phyloP scores from a whole-genome alignment of 352 stramenopile genomes.

The Phytopythium ostracodes region DNA sequence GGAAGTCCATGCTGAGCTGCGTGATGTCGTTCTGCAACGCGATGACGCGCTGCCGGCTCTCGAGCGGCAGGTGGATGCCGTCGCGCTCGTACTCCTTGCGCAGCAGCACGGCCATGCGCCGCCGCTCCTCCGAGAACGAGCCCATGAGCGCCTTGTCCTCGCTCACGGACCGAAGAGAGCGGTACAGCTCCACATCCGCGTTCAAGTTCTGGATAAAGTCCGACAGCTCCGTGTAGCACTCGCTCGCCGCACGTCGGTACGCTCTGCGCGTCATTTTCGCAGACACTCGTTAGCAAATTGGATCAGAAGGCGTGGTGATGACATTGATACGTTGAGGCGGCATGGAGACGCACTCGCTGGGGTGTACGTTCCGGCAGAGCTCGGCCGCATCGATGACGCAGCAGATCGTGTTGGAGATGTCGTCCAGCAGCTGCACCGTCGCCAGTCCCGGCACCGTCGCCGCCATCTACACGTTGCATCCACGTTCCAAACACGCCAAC shows the following conservation, averaged over 20 bases:
- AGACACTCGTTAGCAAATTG: not conserved
- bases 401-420: slow-evolving; percentile 94
- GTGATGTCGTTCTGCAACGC: slow-evolving; percentile 87
- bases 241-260: slow-evolving; percentile 80
- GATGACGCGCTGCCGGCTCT: slow-evolving; percentile 77
- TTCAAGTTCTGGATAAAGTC: slow-evolving; percentile 96
- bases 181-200: slow-evolving; percentile 89
- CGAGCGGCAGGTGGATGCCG: slow-evolving; percentile 89
- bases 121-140: slow-evolving; percentile 87
- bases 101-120: slow-evolving; percentile 85
- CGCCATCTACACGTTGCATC: slow-evolving; percentile 29
- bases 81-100: slow-evolving; percentile 94
- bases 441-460: slow-evolving; percentile 46
- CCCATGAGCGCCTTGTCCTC: slow-evolving; percentile 45
- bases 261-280: slow-evolving; percentile 17
- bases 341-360: slow-evolving; percentile 50
- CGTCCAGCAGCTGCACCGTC: slow-evolving; percentile 85
- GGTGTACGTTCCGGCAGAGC: slow-evolving; percentile 92
- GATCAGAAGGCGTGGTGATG: too few species aligned
- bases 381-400: slow-evolving; percentile 95
- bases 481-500: not conserved
- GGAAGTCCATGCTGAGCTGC: slow-evolving; percentile 85
- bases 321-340: not conserved
- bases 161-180: slow-evolving; percentile 69
- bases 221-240: slow-evolving; percentile 89